Evolutionary conservation across 108 stramenopile species (phyloP).

Genomic region (Cyclotella cryptica): DNA sequence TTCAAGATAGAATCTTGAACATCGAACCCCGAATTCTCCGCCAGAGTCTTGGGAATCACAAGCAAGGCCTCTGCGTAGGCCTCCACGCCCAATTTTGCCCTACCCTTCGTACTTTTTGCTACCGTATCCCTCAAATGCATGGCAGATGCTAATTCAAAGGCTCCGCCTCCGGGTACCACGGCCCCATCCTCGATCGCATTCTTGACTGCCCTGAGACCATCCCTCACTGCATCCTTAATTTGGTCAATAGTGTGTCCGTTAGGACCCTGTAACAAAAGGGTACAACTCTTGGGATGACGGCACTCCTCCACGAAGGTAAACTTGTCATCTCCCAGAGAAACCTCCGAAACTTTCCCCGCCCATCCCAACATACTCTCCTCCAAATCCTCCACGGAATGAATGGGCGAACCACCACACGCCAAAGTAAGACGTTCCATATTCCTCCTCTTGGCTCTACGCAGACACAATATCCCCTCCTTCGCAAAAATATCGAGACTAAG

Average conservation of each 20-base stretch:
- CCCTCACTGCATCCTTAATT: conserved; percentile 98
- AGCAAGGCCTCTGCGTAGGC: conserved; percentile 98
- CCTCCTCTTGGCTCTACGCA: conserved; percentile 97
- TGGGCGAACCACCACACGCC: conserved; percentile 96
- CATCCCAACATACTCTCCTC: conserved; percentile 89
- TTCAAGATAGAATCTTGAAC: conserved; percentile 93
- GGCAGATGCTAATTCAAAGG: conserved; percentile 95
- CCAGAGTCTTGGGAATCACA: conserved; percentile 97
- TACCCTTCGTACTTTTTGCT: conserved; percentile 81
- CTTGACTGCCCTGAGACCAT: conserved; percentile 97
- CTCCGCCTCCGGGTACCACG: conserved; percentile 97
- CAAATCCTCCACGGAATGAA: conserved; percentile 96
- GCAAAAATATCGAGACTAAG: conserved; percentile 98
- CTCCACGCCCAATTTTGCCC: conserved; percentile 95
- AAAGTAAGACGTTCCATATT: conserved; percentile 99
- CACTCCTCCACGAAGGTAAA: conserved; percentile 99
- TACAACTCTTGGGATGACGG: conserved; percentile 89
- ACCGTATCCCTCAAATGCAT: conserved; percentile 70
- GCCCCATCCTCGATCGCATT: conserved; percentile 95
- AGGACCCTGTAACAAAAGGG: conserved; percentile 96
- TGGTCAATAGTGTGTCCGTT: conserved; percentile 98
- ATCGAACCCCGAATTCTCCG: conserved; percentile 98
- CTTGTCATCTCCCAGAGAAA: conserved; percentile 98
- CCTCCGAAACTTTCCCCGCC: conserved; percentile 95
- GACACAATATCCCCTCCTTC: conserved; percentile 98